Percentiles rank a stretch among this genome's conserved stretches.
Evolutionary conservation across 148 eudicot genomes (phyloP).

Genomic region (Cornus florida): DNA sequence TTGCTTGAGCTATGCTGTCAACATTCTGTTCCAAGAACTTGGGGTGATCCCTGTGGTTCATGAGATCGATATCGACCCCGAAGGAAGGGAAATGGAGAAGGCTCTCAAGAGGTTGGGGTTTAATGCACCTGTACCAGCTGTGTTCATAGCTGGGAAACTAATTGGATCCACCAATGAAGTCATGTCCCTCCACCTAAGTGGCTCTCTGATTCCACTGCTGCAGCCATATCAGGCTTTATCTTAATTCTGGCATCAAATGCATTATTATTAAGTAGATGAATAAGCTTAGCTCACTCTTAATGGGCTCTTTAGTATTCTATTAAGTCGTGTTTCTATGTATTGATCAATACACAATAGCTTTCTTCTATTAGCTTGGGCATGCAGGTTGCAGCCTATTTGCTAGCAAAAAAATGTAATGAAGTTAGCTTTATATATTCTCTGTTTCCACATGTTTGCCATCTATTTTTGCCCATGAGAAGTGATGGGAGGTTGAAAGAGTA

Average conservation of each 20-base stretch:
- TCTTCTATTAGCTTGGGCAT: background rate
- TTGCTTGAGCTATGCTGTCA: conserved; percentile 81
- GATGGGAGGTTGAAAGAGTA: no score
- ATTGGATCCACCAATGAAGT: conserved; percentile 38
- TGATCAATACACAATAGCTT: background rate
- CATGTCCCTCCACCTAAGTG: conserved; percentile 39
- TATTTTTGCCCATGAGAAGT: no score
- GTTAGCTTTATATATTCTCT: background rate
- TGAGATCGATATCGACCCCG: conserved; percentile 72
- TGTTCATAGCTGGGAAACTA: conserved; percentile 72
- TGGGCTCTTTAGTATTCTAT: background rate
- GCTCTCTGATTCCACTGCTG: conserved; percentile 23
- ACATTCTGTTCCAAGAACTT: conserved; percentile 70
- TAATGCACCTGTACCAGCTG: conserved; percentile 67
- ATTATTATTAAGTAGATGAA: background rate
- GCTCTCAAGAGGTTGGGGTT: conserved; percentile 71
- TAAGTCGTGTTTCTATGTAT: background rate
- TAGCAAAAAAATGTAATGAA: conserved; percentile 1
- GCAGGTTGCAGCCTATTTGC: conserved; percentile 10
- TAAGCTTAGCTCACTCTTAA: background rate
- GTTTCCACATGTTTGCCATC: background rate
- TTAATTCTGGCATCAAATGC: background rate
- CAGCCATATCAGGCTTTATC: conserved; percentile 9
- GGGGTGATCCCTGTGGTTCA: conserved; percentile 58
- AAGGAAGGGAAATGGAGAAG: conserved; percentile 78